A percentile compares a stretch with the other conserved stretches of the same genome.
These are phyloP conservation scores for Helicostylum pulchrum DNA, from an alignment of 192 early-diverging fungal genomes.

Conservation along the genomic window DNA sequence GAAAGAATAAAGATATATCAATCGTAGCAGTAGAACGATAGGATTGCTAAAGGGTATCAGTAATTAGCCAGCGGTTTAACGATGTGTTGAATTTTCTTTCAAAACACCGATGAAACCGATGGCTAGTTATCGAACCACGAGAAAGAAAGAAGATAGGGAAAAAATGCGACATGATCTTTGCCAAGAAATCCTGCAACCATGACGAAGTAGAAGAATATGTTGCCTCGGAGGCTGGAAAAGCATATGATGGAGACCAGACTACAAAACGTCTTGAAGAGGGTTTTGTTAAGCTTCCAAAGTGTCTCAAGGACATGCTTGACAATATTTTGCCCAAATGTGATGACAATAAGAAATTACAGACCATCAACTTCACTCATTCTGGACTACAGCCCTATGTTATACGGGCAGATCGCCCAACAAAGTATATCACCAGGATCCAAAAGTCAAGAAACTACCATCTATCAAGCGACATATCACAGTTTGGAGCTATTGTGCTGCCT, in stretches of 20 bases:
- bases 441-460: slow-evolving; percentile 1
- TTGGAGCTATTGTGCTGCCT: not conserved
- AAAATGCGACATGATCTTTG: no score
- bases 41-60: no score
- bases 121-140: no score
- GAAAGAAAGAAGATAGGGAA: no score
- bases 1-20: not conserved
- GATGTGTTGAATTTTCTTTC: no score
- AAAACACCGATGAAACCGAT: no score
- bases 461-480: not conserved
- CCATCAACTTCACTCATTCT: slow-evolving; percentile 8
- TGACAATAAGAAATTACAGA: not conserved
- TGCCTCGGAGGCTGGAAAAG: not conserved
- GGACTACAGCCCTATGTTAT: not conserved
- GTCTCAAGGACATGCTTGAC: not conserved
- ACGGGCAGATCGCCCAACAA: not conserved
- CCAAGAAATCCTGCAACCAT: no score
- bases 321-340: not conserved
- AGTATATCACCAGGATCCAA: slow-evolving; percentile 3
- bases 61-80: no score
- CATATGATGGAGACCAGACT: not conserved
- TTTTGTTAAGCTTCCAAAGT: not conserved
- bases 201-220: no score
- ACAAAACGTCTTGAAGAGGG: slow-evolving; percentile 1
- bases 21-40: not conserved